Base-by-base conservation (phyloP, 768 basidiomycete genomes). In the Chiua virens region DNA sequence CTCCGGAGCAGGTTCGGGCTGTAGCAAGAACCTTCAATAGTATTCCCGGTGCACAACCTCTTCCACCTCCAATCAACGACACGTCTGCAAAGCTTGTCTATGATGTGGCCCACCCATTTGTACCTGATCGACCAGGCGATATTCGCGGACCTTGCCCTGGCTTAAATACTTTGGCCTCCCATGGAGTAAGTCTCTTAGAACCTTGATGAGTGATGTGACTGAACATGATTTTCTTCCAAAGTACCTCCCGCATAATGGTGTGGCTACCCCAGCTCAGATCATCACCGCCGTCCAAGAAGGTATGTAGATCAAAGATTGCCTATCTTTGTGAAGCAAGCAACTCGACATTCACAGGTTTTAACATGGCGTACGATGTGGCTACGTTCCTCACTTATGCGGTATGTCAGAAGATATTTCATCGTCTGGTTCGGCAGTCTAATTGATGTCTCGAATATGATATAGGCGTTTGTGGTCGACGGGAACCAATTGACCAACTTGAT, bases 401-500 rank as follows among this genome's bases (percentile, higher is more conserved):
- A 47, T 39, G 46, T 49, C 23, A 3, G 10, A 36, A n/a, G 8
- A 7, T 28, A 13, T 35, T 6, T 17, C 10, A 3, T 41, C 14
- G 1, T 39, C 17, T n/a, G 1, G 14, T 27, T 17, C 38, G 13
- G 17, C 7, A 4, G 23, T 21, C 42, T 56, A 17, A 65, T 28
- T 1, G 3, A 45, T 18, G 28, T 8, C 32, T 36, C 21, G 13
- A 13, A 11, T 37, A 42, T 21, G 15, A 18, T 21, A 48, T 34
- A 64, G 61, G 50, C 64, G 27, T 64, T 64, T 20, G 1, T 64
- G 22, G 63, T 64, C 6, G 63, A 64, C 15, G 63, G 63, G 4
- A 64, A 65, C n/a, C 63, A 59, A 18, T 42, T 64, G 51, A 64
- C 62, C 13, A 63, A 63, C 27, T 50, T 65, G 54, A 63, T 63